Evolutionary conservation across 1,284 basidiomycete genomes (phyloP), one percentile per base, ranked within the genome.

Genomic region (Marasmius oreades): DNA sequence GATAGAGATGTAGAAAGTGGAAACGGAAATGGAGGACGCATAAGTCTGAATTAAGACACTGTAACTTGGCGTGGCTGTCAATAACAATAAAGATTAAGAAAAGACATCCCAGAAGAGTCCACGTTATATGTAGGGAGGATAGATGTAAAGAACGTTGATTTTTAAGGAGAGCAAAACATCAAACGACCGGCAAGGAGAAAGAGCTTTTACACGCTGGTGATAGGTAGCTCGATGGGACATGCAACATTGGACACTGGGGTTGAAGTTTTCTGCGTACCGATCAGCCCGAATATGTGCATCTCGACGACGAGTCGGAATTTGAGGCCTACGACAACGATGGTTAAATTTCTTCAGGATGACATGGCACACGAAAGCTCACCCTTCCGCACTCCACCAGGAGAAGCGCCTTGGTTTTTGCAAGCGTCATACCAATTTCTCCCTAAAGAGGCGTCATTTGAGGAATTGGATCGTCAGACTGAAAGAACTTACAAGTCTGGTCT

Each of bases 381-480:
- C 44, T 84, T 83, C 46, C 92, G 80, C 28, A 70, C 68, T 5
- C 83, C 82, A 50, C 78, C 77, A 1, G 70, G 34, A 61, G 73
- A 81, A 45, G 79, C 70, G 56, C 62, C 78, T 46, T 69, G 72
- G 72, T 84, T 92, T 73, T 77, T 80, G 76, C 93, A 95, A 6
- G 83, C 88, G 60, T 88, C 77, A 70, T 95, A 92, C 82, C 90
- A 89, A 61, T 85, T 84, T 26, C 69, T 70, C 92, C 88, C 89
- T 91, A 59, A 0, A 52, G 28, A 52, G 56, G 45, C 26, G 39
- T 28, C 42, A 53, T 39, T 33, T 6, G 24, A 10, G 3, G 11
- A 50, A 14, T n/a, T 42, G 24, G 20, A 51, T 37, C 54, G 59
- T 26, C 50, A 16, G 51, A 47, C 33, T 20, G 14, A 16, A 43